Base-by-base conservation (phyloP, 208 protist species). In the Leishmania tarentolae region DNA sequence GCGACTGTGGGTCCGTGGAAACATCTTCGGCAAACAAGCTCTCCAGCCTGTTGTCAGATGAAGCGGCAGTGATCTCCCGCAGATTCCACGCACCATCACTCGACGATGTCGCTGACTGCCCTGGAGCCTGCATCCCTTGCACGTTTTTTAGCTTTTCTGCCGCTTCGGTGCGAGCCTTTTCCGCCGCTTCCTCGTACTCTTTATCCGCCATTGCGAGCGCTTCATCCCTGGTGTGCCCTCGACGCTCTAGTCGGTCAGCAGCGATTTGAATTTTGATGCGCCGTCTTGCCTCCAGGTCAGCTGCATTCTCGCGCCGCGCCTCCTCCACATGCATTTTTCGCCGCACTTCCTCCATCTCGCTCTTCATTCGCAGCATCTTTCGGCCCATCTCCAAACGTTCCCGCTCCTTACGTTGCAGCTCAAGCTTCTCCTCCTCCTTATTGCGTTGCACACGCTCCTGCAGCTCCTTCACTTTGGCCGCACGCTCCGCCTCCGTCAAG, bases 401-500 rank as follows among this genome's bases (percentile, higher is more conserved):
- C 35, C 83, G 76, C 83, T 96, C 91, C 71, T 93, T 92, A 50
- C 88, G 79, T 68, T 83, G 76, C n/a, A 83, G 83, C 80, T 91
- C 86, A 37, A 76, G 66, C 74, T 86, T 88, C 68, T 91, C 88
- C 52, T 89, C 87, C 66, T 89, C 88, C 40, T 89, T 90, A 57
- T 90, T 95, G 35, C 75, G 86, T 70, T 82, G 75, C 35, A 90
- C 91, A 56, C 88, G 88, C 52, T 88, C 85, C 71, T 92, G 77
- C 72, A 97, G 83, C 81, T 96, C 94, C 46, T 17, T 71, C 74
- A 95, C 89, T 80, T 96, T 96, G 8, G 85, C 90, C 68, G 85
- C 91, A 21, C 89, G 87, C 77, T 97, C 92, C 19, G 76, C 90
- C 69, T 94, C 94, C 0, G 92, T 96, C 59, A 97, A 82, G 21